These are phyloP conservation scores for Cucurbita argyrosperma DNA, from an alignment of 306 rosid species.

Conservation along the genomic window DNA sequence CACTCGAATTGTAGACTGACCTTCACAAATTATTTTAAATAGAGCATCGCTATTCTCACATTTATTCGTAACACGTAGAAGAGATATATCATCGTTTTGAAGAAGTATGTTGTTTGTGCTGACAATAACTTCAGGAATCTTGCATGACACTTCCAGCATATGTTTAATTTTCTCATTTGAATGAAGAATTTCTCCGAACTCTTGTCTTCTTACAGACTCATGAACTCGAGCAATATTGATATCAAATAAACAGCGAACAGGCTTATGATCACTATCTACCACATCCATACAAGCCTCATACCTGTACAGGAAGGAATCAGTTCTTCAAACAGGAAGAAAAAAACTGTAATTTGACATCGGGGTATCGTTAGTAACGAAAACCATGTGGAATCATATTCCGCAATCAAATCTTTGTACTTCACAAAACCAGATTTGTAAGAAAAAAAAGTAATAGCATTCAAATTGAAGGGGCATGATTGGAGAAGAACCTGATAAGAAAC, in stretches of 20 bases:
- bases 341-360: background rate
- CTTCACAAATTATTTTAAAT: constrained; percentile 71
- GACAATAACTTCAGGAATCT: constrained; percentile 80
- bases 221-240: constrained; percentile 82
- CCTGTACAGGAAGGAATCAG: constrained; percentile 29
- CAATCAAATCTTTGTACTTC: background rate
- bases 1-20: constrained; percentile 40
- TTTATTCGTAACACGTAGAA: constrained; percentile 82
- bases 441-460: background rate
- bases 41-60: constrained; percentile 42
- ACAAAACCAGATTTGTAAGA: background rate
- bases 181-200: constrained; percentile 57
- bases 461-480: background rate
- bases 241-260: constrained; percentile 79
- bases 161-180: constrained; percentile 53
- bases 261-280: constrained; percentile 96
- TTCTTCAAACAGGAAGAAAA: background rate
- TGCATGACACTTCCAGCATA: constrained; percentile 39
- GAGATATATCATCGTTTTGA: constrained; percentile 70
- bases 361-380: background rate
- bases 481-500: background rate
- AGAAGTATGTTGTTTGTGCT: constrained; percentile 93
- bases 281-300: constrained; percentile 97
- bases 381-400: background rate
- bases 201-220: constrained; percentile 83